Evolutionary conservation across 768 basidiomycete species (phyloP), one percentile per base, ranked within the genome.

Genomic region (Cytidiella melzeri): DNA sequence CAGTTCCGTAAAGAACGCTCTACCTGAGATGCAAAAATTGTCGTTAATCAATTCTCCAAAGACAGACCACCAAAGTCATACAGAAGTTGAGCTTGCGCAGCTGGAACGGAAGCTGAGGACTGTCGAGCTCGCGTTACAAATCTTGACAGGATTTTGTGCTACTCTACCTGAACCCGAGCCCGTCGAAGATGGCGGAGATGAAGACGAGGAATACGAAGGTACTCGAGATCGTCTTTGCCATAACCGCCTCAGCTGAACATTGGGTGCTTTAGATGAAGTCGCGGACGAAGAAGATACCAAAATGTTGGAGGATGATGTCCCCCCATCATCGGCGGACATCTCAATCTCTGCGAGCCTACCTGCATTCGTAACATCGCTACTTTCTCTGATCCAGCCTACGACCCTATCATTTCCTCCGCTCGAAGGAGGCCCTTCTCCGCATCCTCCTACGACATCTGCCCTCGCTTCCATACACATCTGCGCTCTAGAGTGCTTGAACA

Each of bases 401-500:
- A 61, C 75, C 0, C 76, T 94, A 13, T 95, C 93, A 3, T 95
- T 93, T 69, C 79, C 87, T 13, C 88, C 90, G 0, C 71, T 76
- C 15, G 39, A 27, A 15, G 73, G 79, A 20, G 67, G 75, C 4
- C 78, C 79, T 10, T 92, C 91, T 0, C 71, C 76, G 19, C 89
- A 95, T 61, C 89, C 92, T 36, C 93, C 93, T 1, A 92, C 85
- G 11, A 95, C 93, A 0, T 89, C 92, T 21, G 86, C 74, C 9
- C 77, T 97, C 40, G 79, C 87, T 54, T 80, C 86, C 5, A 81
- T 95, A 44, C 93, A 96, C 61, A 73, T 91, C 49, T 76, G 83
- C 55, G 88, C 92, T 9, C 73, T 94, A 23, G 92, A 95, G 63
- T 92, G 92, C 60, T 73, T 97, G 41, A 92, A 89, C 60, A 96